A percentile compares a stretch with the other conserved stretches of the same genome.
Evolutionary conservation across 2,329 filamentous ascomycete species (phyloP).

Genomic region (Trichoderma endophyticum): DNA sequence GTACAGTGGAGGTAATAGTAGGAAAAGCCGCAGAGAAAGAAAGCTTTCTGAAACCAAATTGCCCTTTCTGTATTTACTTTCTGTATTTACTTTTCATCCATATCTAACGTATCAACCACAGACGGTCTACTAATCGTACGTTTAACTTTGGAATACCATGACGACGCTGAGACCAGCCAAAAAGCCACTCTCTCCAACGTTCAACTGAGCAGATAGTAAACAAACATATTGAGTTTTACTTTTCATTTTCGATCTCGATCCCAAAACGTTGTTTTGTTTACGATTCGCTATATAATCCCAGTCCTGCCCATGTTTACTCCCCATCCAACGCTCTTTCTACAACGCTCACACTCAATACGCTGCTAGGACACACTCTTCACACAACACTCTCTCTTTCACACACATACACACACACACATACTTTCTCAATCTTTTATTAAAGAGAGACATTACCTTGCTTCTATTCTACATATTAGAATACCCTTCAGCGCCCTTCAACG

Average conservation of each 20-base stretch:
- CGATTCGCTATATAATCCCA: not conserved
- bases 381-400: not conserved
- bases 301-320: not conserved
- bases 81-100: not conserved
- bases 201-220: not conserved
- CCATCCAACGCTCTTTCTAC: not conserved
- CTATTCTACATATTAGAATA: not conserved
- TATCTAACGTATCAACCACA: not conserved
- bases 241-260: no score
- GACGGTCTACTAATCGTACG: not conserved
- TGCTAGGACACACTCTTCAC: not conserved
- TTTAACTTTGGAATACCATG: not conserved
- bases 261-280: not conserved
- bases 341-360: not conserved
- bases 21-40: not conserved
- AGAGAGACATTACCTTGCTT: not conserved
- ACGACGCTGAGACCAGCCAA: not conserved
- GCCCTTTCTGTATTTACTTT: not conserved
- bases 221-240: not conserved
- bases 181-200: not conserved
- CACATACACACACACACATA: not conserved
- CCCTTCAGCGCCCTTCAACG: not conserved
- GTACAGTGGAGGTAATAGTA: not conserved
- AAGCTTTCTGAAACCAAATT: not conserved
- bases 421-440: not conserved